phyloP scores from a whole-genome alignment of 2,329 filamentous ascomycete species.

The Fusarium humuli region DNA sequence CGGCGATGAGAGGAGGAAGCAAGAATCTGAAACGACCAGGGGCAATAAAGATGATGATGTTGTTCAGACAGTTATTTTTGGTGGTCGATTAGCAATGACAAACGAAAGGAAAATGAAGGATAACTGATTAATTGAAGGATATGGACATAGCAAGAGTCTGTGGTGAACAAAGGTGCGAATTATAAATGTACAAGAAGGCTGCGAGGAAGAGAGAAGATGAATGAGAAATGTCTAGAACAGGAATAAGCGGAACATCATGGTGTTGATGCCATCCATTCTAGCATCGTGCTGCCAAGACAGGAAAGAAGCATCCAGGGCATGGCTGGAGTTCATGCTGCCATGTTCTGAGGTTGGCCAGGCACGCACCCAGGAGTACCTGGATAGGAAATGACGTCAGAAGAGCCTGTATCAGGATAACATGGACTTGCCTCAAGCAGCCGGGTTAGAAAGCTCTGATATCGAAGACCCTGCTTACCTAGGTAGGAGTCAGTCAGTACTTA shows the following conservation, averaged over 20 bases:
- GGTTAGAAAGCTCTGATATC: not conserved
- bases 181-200: not conserved
- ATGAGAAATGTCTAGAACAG: not conserved
- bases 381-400: constrained; percentile 21
- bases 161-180: constrained; percentile 10
- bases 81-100: constrained; percentile 15
- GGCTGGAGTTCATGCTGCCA: constrained; percentile 8
- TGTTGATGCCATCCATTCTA: not conserved
- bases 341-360: constrained; percentile 4
- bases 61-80: constrained; percentile 29
- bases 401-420: not conserved
- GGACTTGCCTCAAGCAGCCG: not conserved
- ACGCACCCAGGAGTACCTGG: not conserved
- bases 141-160: constrained; percentile 6
- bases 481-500: not conserved
- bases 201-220: not conserved
- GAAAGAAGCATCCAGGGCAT: constrained; percentile 2
- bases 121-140: constrained; percentile 5
- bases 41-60: constrained; percentile 12
- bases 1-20: constrained; percentile 20
- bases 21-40: constrained; percentile 34
- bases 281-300: not conserved
- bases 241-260: not conserved
- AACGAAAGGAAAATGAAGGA: constrained; percentile 14
- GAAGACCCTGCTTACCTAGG: no score